Percentiles rank a stretch among this genome's conserved stretches.
Conservation (phyloP, 2,329 filamentous ascomycete genomes). For the Tolypocladium cylindrosporum region DNA sequence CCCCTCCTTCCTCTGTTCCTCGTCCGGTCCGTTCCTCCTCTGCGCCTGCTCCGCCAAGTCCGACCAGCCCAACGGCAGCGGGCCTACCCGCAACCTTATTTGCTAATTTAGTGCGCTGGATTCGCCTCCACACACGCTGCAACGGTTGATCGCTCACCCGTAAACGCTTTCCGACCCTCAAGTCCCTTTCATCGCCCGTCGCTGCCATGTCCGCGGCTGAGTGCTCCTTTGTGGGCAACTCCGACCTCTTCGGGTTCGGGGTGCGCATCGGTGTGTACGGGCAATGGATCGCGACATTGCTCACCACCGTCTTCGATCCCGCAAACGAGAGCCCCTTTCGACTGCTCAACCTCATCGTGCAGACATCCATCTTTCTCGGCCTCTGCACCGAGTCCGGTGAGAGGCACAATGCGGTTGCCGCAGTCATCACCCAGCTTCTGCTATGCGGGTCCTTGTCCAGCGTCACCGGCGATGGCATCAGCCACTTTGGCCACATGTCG, state of each 20-base stretch:
- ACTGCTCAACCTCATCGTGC: constrained; percentile 19
- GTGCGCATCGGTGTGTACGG: constrained; percentile 15
- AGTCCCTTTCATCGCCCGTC: not conserved
- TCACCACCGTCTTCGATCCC: constrained; percentile 12
- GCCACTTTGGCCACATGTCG: constrained; percentile 8
- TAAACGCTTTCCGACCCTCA: not conserved
- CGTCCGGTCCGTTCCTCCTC: no score
- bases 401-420: constrained; percentile 6
- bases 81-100: not conserved
- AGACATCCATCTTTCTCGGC: constrained; percentile 16
- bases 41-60: no score
- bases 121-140: not conserved
- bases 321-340: constrained; percentile 10
- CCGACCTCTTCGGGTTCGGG: constrained; percentile 17
- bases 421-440: constrained; percentile 14
- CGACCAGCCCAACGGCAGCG: not conserved
- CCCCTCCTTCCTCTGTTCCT: no score
- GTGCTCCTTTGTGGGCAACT: constrained; percentile 8
- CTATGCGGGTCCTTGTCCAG: constrained; percentile 15
- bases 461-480: constrained; percentile 14
- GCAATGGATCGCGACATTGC: constrained; percentile 13
- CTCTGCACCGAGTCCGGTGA: constrained; percentile 14
- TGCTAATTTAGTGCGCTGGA: not conserved
- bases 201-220: not conserved
- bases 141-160: no score